A percentile compares a stretch with the other conserved stretches of the same genome.
Evolutionary conservation across 257 asterid species (phyloP).

Genomic region (Solanum chilense): DNA sequence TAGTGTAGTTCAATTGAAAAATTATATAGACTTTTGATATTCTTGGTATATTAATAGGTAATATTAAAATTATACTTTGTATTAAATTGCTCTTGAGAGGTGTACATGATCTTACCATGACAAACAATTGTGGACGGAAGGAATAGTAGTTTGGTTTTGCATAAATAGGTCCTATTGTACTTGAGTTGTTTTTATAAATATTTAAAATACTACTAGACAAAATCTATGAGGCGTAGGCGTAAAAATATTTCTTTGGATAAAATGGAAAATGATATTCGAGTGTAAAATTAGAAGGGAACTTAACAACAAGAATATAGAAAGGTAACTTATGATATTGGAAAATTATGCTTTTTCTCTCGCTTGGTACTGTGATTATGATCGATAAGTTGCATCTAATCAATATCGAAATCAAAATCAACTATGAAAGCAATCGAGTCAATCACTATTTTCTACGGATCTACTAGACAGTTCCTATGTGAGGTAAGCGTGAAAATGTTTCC

Average conservation of each 20-base stretch:
- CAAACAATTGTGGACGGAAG: too few relatives aligned
- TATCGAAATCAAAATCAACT: too few relatives aligned
- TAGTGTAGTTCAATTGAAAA: too few relatives aligned
- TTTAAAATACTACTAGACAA: neutral
- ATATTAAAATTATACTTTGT: too few relatives aligned
- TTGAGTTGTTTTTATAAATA: neutral
- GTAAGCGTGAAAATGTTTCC: neutral
- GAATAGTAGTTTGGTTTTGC: neutral
- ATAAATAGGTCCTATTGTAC: neutral
- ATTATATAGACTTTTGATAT: too few relatives aligned
- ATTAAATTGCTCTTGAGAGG: too few relatives aligned
- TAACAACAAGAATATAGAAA: neutral
- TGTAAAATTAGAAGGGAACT: neutral
- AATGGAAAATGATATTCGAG: too few relatives aligned
- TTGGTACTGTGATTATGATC: neutral
- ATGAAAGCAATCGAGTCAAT: too few relatives aligned
- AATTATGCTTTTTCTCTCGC: too few relatives aligned
- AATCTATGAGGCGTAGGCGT: neutral
- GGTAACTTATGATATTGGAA: too few relatives aligned
- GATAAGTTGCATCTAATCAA: neutral
- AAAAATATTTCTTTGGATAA: neutral
- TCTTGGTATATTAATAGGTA: too few relatives aligned
- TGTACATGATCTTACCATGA: too few relatives aligned
- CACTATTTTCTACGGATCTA: neutral
- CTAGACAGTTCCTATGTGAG: neutral